Evolutionary conservation across 495 filamentous ascomycete species (phyloP).

Genomic region (Penicillium salamii): DNA sequence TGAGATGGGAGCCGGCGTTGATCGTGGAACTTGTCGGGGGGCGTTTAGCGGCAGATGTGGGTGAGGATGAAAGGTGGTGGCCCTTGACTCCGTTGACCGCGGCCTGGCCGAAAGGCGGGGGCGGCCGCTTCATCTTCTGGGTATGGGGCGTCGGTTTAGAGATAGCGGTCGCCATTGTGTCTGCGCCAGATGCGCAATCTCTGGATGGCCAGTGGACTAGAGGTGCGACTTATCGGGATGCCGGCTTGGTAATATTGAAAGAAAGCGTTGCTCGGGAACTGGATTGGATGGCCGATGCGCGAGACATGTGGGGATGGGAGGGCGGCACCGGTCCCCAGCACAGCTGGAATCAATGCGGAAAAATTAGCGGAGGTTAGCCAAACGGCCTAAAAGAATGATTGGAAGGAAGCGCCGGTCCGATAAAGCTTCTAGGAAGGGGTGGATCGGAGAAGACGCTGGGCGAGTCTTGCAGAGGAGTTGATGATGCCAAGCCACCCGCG

Average conservation of each 20-base stretch:
- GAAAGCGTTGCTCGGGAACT: constrained; percentile 37
- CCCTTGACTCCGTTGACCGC: constrained; percentile 60
- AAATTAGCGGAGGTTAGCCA: constrained; percentile 21
- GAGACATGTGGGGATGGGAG: constrained; percentile 52
- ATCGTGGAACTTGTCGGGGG: constrained; percentile 49
- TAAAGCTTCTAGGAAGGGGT: constrained; percentile 21
- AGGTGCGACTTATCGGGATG: constrained; percentile 27
- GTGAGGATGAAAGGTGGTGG: constrained; percentile 64
- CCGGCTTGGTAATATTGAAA: constrained; percentile 25
- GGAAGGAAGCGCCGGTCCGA: constrained; percentile 29
- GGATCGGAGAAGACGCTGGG: constrained; percentile 20
- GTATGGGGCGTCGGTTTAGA: constrained; percentile 55
- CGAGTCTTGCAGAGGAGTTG: constrained; percentile 29
- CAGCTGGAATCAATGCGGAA: constrained; percentile 27
- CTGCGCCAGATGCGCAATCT: constrained; percentile 19
- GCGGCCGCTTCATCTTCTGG: constrained; percentile 71
- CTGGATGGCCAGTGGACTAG: constrained; percentile 13
- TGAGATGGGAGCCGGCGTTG: constrained; percentile 29
- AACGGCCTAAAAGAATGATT: constrained; percentile 16
- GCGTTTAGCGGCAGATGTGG: constrained; percentile 61
- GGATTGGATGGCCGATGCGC: constrained; percentile 47
- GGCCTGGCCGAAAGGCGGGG: constrained; percentile 64
- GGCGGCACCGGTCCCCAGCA: constrained; percentile 34
- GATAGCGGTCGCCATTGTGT: constrained; percentile 52
- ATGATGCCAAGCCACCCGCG: constrained; percentile 43